Evolutionary conservation across 2,329 filamentous ascomycete genomes (phyloP), one percentile per base, ranked within the genome.

Genomic region (Sporothrix brasiliensis): DNA sequence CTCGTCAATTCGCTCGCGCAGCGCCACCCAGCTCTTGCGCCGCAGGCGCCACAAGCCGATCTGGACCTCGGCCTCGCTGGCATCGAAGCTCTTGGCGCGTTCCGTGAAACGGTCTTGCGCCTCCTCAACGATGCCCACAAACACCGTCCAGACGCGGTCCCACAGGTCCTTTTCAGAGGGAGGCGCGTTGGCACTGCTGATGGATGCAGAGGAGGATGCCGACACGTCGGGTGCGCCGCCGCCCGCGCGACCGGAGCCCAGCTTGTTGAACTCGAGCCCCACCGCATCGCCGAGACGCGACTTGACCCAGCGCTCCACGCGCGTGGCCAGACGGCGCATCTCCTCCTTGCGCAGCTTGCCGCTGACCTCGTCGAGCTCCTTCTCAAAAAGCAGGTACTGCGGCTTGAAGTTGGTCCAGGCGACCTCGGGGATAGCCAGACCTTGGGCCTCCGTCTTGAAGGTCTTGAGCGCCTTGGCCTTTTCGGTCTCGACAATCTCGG

Each of bases 251-350:
- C 94, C 94, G 49, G 93, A 95, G 4, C 94, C 94, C 65, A 98
- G 87, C 78, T 94, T 95, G 82, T 97, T 98, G 85, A 99, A 98
- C 78, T 98, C 94, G 21, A 98, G 82, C 16, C 94, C 93, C 56
- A 98, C 85, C 19, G 92, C 92, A 78, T 99, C 95, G 47, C 90
- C 89, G 47, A 99, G 86, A 61, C 93, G 90, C 71, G 92, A 93
- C 76, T 91, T 90, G 73, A 99, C 94, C 92, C 94, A 97, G 75
- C 94, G 89, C 81, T 99, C 95, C 30, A 97, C 91, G 24, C 95
- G 88, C 44, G 90, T 95, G 1, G 95, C 94, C 73, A 99, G 83
- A 27, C 95, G 89, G 73, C 94, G 89, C 93, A 99, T 97, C 81
- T 99, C 95, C 74, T 99, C 95, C 77, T 95, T 94, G 75, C 95